Evolutionary conservation across 2,329 filamentous ascomycete genomes (phyloP), one percentile per base, ranked within the genome.

Genomic region (Elsinoe fawcettii): DNA sequence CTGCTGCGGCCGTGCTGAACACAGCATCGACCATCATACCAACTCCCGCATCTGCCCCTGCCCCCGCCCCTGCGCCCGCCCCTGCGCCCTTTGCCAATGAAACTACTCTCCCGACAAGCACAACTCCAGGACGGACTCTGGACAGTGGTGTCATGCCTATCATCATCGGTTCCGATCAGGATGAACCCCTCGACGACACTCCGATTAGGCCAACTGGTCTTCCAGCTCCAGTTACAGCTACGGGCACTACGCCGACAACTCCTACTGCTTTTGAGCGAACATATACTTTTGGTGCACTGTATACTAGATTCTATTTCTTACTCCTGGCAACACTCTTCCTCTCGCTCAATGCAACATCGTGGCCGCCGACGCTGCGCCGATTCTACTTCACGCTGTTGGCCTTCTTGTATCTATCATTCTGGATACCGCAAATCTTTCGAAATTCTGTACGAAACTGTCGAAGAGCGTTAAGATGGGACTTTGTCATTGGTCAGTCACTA

Each of bases 381-480:
- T 67, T 77, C 41, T 86, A 83, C 69, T 77, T 77, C 60, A 78
- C 91, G 67, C 62, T 78, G 2, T 74, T 95, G 20, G 79, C 82
- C 1, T 83, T 92, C 64, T 63, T 80, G 55, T 96, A 96, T 68
- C 81, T 96, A 44, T 96, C 91, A 18, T 85, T 96, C 67, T 97
- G 92, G 92, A 69, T 85, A 0, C 92, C 93, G 0, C 93, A 99
- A 70, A 95, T 97, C 63, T 82, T 87, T 67, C 88, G 93, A 61
- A 99, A 99, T 69, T 78, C 87, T 55, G 83, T 88, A 71, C 88
- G 92, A 56, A 96, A 96, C 72, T 96, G 90, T 70, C 88, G 91
- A 39, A 88, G 88, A 65, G 91, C 92, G 0, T 77, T 97, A n/a
- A 81, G 85, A 2, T 96, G 91, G 90, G 86, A 87, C 59, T 99